Base-by-base conservation (phyloP, 768 basidiomycete species). In the Amanita molliuscula region DNA sequence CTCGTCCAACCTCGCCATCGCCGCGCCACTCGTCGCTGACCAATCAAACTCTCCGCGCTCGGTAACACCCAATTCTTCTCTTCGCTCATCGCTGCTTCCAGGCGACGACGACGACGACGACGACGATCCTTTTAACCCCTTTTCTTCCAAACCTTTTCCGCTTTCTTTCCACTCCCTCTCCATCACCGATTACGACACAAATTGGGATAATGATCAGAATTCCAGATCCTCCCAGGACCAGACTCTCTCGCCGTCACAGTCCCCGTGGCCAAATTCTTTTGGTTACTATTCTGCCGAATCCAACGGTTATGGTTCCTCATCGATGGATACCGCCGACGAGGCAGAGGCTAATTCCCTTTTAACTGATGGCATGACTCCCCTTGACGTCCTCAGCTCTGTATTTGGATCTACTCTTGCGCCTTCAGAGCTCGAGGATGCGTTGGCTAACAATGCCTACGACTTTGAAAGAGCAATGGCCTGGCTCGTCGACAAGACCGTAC, bases 381-480 rank as follows among this genome's bases (percentile, higher is more conserved):
- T 99, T 58, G 96, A 99, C 58, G 92, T 97, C 37, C 82, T 99
- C 16, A 81, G 79, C 61, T 92, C 89, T 37, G 89, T 99, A 34
- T 99, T 99, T 62, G 91, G 88, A 13, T 84, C 90, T 2, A 82
- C 90, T 2, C 75, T 99, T 8, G 84, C 93, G 0, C 84, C 91
- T 2, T 84, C 84, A 3, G 92, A 97, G 61, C 74, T 99, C 6
- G 95, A 98, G 66, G 93, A 97, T 48, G 95, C 95, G 0, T 75
- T 99, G 2, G 79, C 81, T 6, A 74, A 78, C 42, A 88, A 90
- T 56, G 90, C 82, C 2, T 99, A 89, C 62, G 95, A 99, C 58
- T 97, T 99, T 63, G 96, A 99, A 59, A 77, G 77, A 35, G 86
- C 96, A 10, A 98, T 98, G 88, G 88, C 85, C 1, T 91, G 87